phyloP scores from a whole-genome alignment of 2,329 filamentous ascomycete species.

The Colletotrichum destructivum region DNA sequence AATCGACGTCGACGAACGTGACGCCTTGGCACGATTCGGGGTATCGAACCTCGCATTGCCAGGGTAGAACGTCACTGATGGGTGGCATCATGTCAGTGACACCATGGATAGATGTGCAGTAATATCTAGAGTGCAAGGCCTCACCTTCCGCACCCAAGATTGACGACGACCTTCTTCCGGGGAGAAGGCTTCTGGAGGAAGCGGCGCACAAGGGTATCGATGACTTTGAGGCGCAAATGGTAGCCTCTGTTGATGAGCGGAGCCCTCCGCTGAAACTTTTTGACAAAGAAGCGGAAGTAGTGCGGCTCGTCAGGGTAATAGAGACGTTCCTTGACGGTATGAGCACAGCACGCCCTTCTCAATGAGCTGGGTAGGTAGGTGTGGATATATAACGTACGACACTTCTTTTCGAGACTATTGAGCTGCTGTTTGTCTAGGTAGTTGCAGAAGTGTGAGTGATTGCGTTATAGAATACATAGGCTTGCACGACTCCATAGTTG shows the following conservation, averaged over 20 bases:
- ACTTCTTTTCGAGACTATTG: constrained; percentile 92
- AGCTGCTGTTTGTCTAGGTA: constrained; percentile 86
- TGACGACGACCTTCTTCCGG: constrained; percentile 82
- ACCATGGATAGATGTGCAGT: background rate
- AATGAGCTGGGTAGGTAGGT: background rate
- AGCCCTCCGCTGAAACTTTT: constrained; percentile 85
- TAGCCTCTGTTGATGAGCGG: constrained; percentile 93
- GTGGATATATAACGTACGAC: constrained; percentile 70
- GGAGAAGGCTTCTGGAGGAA: constrained; percentile 74
- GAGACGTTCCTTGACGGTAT: constrained; percentile 62
- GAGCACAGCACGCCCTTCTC: background rate
- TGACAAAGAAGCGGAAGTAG: constrained; percentile 90
- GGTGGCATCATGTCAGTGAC: background rate
- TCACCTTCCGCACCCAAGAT: constrained; percentile 92
- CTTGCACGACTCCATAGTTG: background rate
- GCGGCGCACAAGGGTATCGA: constrained; percentile 80
- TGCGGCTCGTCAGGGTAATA: constrained; percentile 85
- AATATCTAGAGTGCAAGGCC: constrained; percentile 51
- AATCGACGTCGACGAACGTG: constrained; percentile 89
- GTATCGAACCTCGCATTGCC: constrained; percentile 83
- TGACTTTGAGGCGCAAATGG: constrained; percentile 86
- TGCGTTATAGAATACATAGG: background rate
- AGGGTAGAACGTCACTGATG: constrained; percentile 85
- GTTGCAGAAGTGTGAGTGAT: constrained; percentile 32
- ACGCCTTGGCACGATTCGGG: constrained; percentile 69